phyloP scores from a whole-genome alignment of 2,329 filamentous ascomycete species.

The Epichloe elymi region DNA sequence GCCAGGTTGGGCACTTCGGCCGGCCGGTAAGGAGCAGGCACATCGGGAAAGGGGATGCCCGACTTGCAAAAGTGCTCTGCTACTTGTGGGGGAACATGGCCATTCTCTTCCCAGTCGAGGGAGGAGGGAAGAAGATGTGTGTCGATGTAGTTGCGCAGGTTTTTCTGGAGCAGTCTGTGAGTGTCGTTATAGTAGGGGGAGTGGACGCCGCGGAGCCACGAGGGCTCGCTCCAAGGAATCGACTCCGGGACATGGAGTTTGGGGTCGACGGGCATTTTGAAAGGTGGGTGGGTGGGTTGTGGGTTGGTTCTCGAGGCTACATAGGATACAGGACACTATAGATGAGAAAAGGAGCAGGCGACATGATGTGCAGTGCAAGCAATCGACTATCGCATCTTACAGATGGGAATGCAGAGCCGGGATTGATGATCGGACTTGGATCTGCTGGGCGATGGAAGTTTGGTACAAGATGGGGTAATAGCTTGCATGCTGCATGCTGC shows the following conservation, averaged over 20 bases:
- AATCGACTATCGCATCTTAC: too few relatives aligned
- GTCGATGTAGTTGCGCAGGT: slow-evolving; percentile 45
- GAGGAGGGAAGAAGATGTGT: slow-evolving; percentile 42
- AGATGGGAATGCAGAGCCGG: background rate
- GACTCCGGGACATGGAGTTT: slow-evolving; percentile 10
- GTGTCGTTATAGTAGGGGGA: slow-evolving; percentile 47
- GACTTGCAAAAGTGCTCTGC: slow-evolving; percentile 23
- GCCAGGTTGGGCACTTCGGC: slow-evolving; percentile 19
- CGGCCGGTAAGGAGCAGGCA: slow-evolving; percentile 24
- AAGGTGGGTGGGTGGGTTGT: too few relatives aligned
- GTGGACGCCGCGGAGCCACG: slow-evolving; percentile 15
- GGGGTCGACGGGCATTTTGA: slow-evolving; percentile 9
- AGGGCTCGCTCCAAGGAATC: slow-evolving; percentile 15
- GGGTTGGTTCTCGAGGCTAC: too few relatives aligned
- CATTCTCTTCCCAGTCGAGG: slow-evolving; percentile 50
- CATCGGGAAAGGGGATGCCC: slow-evolving; percentile 24
- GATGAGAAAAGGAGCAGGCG: too few relatives aligned
- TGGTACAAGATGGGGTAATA: background rate
- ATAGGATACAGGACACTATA: too few relatives aligned
- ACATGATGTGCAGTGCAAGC: background rate
- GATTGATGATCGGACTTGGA: background rate
- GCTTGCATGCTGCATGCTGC: too few relatives aligned
- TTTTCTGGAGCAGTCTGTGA: slow-evolving; percentile 44
- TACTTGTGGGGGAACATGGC: slow-evolving; percentile 32
- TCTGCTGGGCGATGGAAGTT: background rate